Conservation (phyloP, 257 asterid species). For the Datura wrightii region DNA sequence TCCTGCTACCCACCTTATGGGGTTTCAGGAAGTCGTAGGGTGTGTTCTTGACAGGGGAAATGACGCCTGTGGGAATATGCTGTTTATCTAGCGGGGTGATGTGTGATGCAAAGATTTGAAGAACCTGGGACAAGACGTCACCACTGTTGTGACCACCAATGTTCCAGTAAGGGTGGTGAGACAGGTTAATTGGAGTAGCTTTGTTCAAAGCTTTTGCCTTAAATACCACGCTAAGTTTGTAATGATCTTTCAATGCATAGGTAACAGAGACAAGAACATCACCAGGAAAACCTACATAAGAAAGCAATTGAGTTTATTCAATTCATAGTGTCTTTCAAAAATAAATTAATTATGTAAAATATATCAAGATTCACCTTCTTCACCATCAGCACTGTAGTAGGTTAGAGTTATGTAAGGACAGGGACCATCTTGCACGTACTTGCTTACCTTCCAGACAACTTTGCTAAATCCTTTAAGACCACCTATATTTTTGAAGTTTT, state of each 20-base stretch:
- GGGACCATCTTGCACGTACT: conserved; percentile 43
- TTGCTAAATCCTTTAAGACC: conserved; percentile 77
- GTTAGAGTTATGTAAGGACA: conserved; percentile 62
- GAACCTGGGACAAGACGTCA: conserved; percentile 33
- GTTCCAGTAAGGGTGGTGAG: conserved; percentile 42
- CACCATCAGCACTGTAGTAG: conserved; percentile 75
- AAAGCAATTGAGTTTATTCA: neutral
- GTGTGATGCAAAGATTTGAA: conserved; percentile 36
- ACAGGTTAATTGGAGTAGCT: conserved; percentile 45
- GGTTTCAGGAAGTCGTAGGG: conserved; percentile 37
- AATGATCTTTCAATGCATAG: conserved; percentile 9
- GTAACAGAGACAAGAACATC: conserved; percentile 33
- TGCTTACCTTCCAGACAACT: conserved; percentile 68
- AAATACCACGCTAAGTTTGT: conserved; percentile 30
- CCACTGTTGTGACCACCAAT: conserved; percentile 44
- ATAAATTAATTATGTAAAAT: neutral
- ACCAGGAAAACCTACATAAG: conserved; percentile 40
- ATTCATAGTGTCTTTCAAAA: neutral
- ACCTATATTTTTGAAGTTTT: conserved; percentile 47
- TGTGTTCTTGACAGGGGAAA: conserved; percentile 31
- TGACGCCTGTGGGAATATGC: conserved; percentile 33
- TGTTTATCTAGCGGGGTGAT: neutral
- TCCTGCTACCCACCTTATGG: conserved; percentile 29
- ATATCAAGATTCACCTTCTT: conserved; percentile 54
- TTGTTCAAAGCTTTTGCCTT: conserved; percentile 39